A percentile compares a stretch with the other conserved stretches of the same genome.
phyloP scores from a whole-genome alignment of 306 rosid species.

The Hippophae rhamnoides region DNA sequence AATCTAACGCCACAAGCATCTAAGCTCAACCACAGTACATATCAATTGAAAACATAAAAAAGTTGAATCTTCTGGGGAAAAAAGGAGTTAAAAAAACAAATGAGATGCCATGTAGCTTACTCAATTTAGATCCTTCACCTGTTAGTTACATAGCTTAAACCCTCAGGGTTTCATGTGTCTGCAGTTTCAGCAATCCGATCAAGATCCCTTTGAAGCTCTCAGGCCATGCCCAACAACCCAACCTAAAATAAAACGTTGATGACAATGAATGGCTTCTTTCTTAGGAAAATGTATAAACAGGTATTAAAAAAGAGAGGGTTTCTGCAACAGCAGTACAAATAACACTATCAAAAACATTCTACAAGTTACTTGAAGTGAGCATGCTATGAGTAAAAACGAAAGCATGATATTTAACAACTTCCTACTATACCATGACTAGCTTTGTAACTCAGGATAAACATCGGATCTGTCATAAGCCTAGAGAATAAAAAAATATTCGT shows the following conservation, averaged over 20 bases:
- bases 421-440: too few species aligned
- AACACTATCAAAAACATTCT: too few species aligned
- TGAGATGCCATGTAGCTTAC: slow-evolving; percentile 2
- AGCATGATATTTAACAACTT: too few species aligned
- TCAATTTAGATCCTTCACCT: slow-evolving; percentile 43
- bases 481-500: too few species aligned
- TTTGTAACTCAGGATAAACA: too few species aligned
- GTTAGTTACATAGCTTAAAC: slow-evolving; percentile 72
- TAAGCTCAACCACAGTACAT: background rate
- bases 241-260: slow-evolving; percentile 34
- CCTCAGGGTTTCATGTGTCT: slow-evolving; percentile 73
- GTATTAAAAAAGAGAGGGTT: background rate
- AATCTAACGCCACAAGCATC: background rate
- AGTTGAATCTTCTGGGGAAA: background rate
- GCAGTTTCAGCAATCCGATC: slow-evolving; percentile 87
- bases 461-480: too few species aligned
- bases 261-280: background rate
- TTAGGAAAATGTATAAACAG: too few species aligned
- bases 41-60: background rate
- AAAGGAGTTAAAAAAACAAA: slow-evolving; percentile 11
- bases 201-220: slow-evolving; percentile 76
- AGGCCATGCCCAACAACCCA: slow-evolving; percentile 87
- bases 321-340: background rate
- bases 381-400: too few species aligned
- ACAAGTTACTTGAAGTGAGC: too few species aligned